Evolutionary conservation across 352 stramenopile genomes (phyloP), one percentile per base, ranked within the genome.

Genomic region (Aphanomyces stellatus): DNA sequence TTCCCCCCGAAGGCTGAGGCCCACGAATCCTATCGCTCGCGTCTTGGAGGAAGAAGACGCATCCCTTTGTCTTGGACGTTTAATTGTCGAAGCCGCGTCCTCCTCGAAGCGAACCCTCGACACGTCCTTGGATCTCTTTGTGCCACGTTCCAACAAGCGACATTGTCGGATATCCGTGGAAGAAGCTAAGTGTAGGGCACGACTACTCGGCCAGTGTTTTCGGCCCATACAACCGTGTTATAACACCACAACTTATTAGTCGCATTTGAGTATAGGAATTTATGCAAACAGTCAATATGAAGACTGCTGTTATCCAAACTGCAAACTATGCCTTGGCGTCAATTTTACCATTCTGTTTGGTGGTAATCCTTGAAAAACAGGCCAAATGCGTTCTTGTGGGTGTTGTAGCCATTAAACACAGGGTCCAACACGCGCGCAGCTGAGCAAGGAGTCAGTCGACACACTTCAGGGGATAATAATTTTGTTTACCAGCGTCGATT

Each of bases 341-440:
- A n/a, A n/a, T n/a, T 33, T 72, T 85, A 95, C 87, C 87, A 95
- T 77, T 95, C 87, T 17, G 87, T 93, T 77, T 92, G 84, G 72
- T 91, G 82, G 71, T 92, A 94, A 66, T 94, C 86, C 76, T 95
- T 95, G 69, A 91, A 85, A 69, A 95, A 95, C 59, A 91, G 87
- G 65, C 87, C 87, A 53, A 83, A 90, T 48, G 84, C 62, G 13
- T 74, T 70, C 60, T 90, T 77, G 67, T 81, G 73, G 41, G 71
- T 76, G 69, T 87, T 91, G 77, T 80, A 91, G 65, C 82, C 93
- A 24, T 87, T 77, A 74, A 99, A 98, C 30, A 98, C 89, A 0
- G 96, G 94, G 77, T 99, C 96, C 27, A 99, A 72, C 27, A 99
- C 95, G 31, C 96, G 88, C 15, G 93, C 90, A 5, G 96, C 86